Conservation (phyloP, 2,329 filamentous ascomycete species). For the Verticillium longisporum region DNA sequence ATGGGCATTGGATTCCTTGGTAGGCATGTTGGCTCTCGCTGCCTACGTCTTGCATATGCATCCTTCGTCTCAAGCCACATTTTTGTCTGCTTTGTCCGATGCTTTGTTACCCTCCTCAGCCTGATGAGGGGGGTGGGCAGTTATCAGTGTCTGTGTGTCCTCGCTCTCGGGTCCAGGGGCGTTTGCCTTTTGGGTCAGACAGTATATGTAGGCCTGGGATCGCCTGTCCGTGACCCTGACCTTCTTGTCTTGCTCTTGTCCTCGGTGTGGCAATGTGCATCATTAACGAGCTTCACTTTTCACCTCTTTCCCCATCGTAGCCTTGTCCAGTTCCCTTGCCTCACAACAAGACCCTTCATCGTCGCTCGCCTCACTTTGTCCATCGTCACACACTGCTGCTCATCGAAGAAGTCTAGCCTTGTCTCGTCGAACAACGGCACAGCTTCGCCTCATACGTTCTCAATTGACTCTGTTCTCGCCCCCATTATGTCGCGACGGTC, state of each 20-base stretch:
- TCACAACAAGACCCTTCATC: neutral
- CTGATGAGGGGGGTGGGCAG: too few species aligned
- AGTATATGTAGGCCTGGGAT: neutral
- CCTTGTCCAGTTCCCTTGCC: neutral
- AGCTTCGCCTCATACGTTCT: neutral
- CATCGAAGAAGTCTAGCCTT: neutral
- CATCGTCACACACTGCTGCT: neutral
- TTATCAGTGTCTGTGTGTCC: too few species aligned
- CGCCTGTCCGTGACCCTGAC: neutral
- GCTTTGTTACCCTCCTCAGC: too few species aligned
- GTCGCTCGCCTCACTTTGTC: neutral
- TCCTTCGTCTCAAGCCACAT: neutral
- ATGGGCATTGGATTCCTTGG: too few species aligned
- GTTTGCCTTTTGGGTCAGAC: neutral
- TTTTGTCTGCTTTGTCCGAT: neutral
- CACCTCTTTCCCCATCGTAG: neutral
- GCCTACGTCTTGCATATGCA: neutral
- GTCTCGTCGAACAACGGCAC: neutral
- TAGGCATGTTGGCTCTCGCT: neutral
- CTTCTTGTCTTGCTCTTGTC: neutral
- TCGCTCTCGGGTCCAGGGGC: neutral
- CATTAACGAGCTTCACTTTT: neutral
- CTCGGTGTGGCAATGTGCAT: neutral
- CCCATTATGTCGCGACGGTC: slow-evolving; percentile 7
- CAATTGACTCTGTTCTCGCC: neutral